Evolutionary conservation across 202 grass and related monocot genomes (phyloP), one percentile per base, ranked within the genome.

Genomic region (Miscanthus sacchariflorus): DNA sequence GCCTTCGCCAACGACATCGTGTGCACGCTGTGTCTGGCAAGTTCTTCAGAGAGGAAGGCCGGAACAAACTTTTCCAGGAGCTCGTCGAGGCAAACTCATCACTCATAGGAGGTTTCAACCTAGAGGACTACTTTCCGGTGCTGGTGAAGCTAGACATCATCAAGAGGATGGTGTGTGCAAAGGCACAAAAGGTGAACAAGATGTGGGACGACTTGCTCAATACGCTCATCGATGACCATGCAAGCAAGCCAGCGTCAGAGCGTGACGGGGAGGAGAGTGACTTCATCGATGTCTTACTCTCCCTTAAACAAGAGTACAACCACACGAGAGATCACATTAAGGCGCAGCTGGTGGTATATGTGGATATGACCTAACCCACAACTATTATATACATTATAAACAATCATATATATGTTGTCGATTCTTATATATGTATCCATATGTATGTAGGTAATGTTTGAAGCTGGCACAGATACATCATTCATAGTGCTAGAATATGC

Each of bases 41-140:
- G 76, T 84, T 80, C 58, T 74, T 38, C 8, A 68, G 59, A 8
- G 78, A 82, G 18, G 76, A 68, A 30, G 81, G 88, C 14, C 65
- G 79, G 28, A 79, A 87, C 19, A 38, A 25, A 8, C 7, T 85
- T 7, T 80, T 93, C 36, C 25, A 48, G 42, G 63, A 87, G 23
- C 45, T 93, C 4, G n/a, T 85, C 2, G 27, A 77, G 28, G 54
- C 42, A 1, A 90, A 84, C 64, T 2, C 12, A 1, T 5, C 12
- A 0, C 77, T 87, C 7, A 0, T 82, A 1, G 25, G 76, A 0
- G 74, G 63, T 1, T 90, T 93, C 78, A 75, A 76, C 50, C 0
- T 90, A 1, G 85, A 66, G 56, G 88, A 93, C 72, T 87, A 75
- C 23, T 93, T 93, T 25, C 91, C 91, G 1, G 17, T 21, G 7